phyloP scores from a whole-genome alignment of 257 asterid species.

The Primulina eburnea region DNA sequence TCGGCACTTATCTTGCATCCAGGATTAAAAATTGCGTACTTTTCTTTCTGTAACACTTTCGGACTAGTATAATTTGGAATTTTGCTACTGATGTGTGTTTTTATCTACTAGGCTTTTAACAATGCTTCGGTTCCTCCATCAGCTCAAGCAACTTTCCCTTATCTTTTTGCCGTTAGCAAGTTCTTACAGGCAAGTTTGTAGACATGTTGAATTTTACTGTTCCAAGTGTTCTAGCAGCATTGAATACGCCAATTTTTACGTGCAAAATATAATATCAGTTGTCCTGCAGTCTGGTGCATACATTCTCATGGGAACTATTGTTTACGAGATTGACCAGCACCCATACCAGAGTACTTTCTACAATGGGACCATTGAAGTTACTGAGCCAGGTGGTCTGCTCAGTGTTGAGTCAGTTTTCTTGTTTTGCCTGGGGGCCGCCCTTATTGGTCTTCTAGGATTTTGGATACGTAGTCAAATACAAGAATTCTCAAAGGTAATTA shows the following conservation, averaged over 20 bases:
- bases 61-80: slow-evolving; percentile 12
- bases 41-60: slow-evolving; percentile 5
- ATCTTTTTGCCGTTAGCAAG: slow-evolving; percentile 85
- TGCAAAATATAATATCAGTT: slow-evolving; percentile 3
- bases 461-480: slow-evolving; percentile 71
- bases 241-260: background rate
- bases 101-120: slow-evolving; percentile 56
- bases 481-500: slow-evolving; percentile 68
- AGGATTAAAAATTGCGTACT: background rate
- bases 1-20: background rate
- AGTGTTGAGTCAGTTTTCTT: slow-evolving; percentile 93
- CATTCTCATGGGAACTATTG: slow-evolving; percentile 86
- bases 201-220: slow-evolving; percentile 5
- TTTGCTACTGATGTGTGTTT: slow-evolving; percentile 16
- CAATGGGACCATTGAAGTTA: slow-evolving; percentile 91
- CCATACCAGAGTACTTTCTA: slow-evolving; percentile 84
- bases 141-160: slow-evolving; percentile 91
- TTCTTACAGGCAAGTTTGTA: slow-evolving; percentile 73
- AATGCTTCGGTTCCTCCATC: slow-evolving; percentile 90
- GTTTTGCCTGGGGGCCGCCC: slow-evolving; percentile 75
- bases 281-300: slow-evolving; percentile 80
- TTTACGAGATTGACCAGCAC: slow-evolving; percentile 76
- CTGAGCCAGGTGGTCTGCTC: slow-evolving; percentile 75
- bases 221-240: slow-evolving; percentile 23
- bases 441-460: slow-evolving; percentile 59